Base-by-base conservation (phyloP, 257 asterid species). In the Ilex asprella region DNA sequence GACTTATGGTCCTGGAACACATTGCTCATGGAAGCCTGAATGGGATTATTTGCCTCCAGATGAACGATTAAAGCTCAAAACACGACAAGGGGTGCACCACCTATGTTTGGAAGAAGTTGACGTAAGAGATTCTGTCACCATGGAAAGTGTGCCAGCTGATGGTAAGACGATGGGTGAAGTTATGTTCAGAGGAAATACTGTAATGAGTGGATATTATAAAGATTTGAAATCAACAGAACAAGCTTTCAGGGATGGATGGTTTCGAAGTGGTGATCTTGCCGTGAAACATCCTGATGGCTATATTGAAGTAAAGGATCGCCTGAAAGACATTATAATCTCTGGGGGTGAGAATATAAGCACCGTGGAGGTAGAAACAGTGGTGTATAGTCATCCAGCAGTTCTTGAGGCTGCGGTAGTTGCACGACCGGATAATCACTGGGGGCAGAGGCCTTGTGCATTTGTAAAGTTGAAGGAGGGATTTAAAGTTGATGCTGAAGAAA, bases 301-400 rank as follows among this genome's bases (percentile, higher is more conserved):
- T 61, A 61, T 72, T 3, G 76, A 72, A 55, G 66, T 76, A 15
- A 76, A 76, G 54, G 82, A 76, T 41, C 59, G 82, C 12, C 16
- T 50, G 2, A 76, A 76, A 66, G 82, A 76, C 50, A 61, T 76
- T 8, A 60, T 76, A 21, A 76, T 76, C 12, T 76, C 82, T 1
- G 82, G 82, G n/a, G 82, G 82, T 10, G 82, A 76, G 47, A 76
- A 76, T 65, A 73, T 76, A 57, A 68, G 82, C 51, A 51, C 76
- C 1, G 70, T 76, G 6, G 82, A 76, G 46, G 78, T 76, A 1
- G 82, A 76, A 62, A 59, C 70, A 14, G 78, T 69, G 52, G 15
- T 72, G 60, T 73, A 52, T 56, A 16, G 65, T 27, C 82, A 77
- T 67, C 77, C 82, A 0, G 75, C 70, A 32, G 62, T 73, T 31